Base-by-base conservation (phyloP, 768 basidiomycete genomes). In the Multifurca ochricompacta region DNA sequence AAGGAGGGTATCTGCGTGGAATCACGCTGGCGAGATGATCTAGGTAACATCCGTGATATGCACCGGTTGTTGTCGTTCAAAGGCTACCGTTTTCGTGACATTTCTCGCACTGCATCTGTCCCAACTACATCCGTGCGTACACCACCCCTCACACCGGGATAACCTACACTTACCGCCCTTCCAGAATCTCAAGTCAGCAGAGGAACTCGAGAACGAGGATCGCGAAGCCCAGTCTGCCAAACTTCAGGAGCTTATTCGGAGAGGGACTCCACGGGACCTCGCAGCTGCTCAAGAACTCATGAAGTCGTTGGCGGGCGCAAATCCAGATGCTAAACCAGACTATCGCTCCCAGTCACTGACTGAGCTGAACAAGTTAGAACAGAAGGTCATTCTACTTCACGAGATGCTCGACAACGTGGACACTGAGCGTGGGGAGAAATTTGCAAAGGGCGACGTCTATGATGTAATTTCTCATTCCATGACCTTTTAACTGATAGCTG, bases 41-140 rank as follows among this genome's bases (percentile, higher is more conserved):
- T 99, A 43, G 91, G 90, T 8, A 97, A 98, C 64, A 96, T 99
- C 54, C 71, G 95, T 61, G 96, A 99, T 71, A 99, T 99, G 96
- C 91, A 97, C 68, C 74, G 95, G 21, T 68, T 99, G 50, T 69
- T 99, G 62, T 86, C 83, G 6, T 97, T 94, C 78, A 99, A 98
- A 67, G 96, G 95, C 59, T 83, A 83, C 67, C 77, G 85, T 16
- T 89, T 90, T 70, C 76, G 85, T 51, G 83, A 87, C 30, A 47
- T 67, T 2, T 47, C 64, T 34, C 72, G 66, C 44, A 68, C 59
- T 54, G 60, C 64, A 32, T 61, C 68, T 41, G 68, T 69, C 31
- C 67, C 73, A 28, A 59, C 67, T 30, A 70, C 77, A 52, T 73
- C 76, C 11, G 79, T 78, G 59, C 59, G 73, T 71, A 7, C 21